These are phyloP conservation scores for Phoma sp. DNA, from an alignment of 2,329 filamentous ascomycete species.

Conservation along the genomic window DNA sequence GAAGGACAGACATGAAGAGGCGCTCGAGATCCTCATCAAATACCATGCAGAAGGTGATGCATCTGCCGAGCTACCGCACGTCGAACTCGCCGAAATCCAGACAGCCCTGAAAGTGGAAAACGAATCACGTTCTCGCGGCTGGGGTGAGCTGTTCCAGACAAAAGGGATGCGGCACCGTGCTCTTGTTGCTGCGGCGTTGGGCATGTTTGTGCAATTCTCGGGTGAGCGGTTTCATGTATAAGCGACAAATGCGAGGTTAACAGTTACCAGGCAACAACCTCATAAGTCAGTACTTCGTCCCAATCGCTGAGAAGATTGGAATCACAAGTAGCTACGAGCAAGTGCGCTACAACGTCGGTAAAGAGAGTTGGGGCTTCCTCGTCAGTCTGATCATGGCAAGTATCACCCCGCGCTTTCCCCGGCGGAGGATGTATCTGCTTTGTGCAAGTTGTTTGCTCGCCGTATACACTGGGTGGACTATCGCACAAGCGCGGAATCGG, in stretches of 20 bases:
- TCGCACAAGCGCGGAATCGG: slow-evolving; percentile 59
- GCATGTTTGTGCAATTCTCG: slow-evolving; percentile 70
- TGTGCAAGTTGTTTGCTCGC: slow-evolving; percentile 43
- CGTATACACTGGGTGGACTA: slow-evolving; percentile 48
- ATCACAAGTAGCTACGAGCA: slow-evolving; percentile 55
- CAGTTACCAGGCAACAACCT: slow-evolving; percentile 56
- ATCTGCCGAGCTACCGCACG: slow-evolving; percentile 63
- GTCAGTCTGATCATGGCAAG: slow-evolving; percentile 62
- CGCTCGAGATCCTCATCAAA: slow-evolving; percentile 65
- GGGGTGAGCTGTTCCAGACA: slow-evolving; percentile 66
- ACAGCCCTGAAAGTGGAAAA: slow-evolving; percentile 67
- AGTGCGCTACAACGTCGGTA: slow-evolving; percentile 59
- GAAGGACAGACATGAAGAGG: slow-evolving; percentile 68
- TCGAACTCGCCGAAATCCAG: slow-evolving; percentile 70
- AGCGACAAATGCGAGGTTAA: neutral
- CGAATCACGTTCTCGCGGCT: slow-evolving; percentile 57
- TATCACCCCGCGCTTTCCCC: slow-evolving; percentile 61
- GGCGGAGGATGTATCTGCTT: slow-evolving; percentile 63
- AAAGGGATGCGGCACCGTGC: slow-evolving; percentile 69
- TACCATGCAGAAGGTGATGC: slow-evolving; percentile 68
- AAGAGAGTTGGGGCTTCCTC: slow-evolving; percentile 65
- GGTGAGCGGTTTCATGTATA: slow-evolving; percentile 43
- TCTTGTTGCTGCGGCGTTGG: slow-evolving; percentile 66
- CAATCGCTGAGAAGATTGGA: slow-evolving; percentile 66
- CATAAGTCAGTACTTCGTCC: slow-evolving; percentile 69